Evolutionary conservation across 225 moss, liverwort and hornwort genomes (phyloP), one percentile per base, ranked within the genome.

Genomic region (Marchantia polymorpha): DNA sequence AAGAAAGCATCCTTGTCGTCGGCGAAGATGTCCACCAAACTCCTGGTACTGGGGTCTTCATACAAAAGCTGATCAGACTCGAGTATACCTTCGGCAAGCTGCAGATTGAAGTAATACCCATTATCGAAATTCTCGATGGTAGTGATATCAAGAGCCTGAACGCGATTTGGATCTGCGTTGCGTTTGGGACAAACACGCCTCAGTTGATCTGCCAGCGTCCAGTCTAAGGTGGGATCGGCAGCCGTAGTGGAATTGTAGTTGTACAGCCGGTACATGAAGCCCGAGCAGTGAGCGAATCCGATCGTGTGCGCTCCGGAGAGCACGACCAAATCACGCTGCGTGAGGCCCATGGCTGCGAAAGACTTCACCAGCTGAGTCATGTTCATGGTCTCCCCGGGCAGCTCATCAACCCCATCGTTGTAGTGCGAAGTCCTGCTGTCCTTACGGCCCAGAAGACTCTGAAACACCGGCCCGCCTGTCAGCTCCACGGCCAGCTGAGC

Each of bases 221-320:
- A n/a, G 54, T 83, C 83, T 39, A 83, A 48, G 19, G n/a, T 25
- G 7, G 83, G 83, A 48, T 83, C 83, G 16, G n/a, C 30, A 12
- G 20, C n/a, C n/a, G 20, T 80, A 8, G 29, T 29, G 27, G 67
- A 10, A 48, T 75, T 79, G 25, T 17, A 75, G 68, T 68, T 66
- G 66, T 74, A 83, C 56, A 83, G 53, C 9, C 83, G 46, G 54
- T 56, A 47, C 22, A 64, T 47, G 72, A 83, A 74, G 5, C 74
- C 51, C 11, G 11, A 26, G 47, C 83, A 83, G 39, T 83, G 83
- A 1, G 83, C 73, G 52, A 83, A 83, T 26, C 83, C 83, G 10
- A 83, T 79, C 8, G 79, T 76, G 49, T 83, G 83, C 5, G 83
- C 83, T 22, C 83, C 83, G 68, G 78, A 26, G 13, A 83, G 75